phyloP scores from a whole-genome alignment of 2,329 filamentous ascomycete genomes.

The Cryphonectria carpinicola region DNA sequence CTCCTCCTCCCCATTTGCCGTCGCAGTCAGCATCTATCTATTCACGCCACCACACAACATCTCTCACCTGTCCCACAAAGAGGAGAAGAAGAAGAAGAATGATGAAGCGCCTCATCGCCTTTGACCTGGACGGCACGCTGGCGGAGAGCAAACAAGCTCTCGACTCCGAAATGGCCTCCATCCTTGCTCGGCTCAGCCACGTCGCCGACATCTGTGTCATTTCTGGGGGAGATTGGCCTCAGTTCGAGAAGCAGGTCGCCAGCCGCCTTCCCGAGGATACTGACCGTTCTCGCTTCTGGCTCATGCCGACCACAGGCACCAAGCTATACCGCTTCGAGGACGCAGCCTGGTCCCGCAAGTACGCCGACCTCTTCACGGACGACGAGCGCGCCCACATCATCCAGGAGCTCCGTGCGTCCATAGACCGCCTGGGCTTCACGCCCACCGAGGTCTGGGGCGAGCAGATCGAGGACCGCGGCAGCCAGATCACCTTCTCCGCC shows the following conservation, averaged over 20 bases:
- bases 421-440: constrained; percentile 42
- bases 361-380: constrained; percentile 44
- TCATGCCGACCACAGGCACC: constrained; percentile 48
- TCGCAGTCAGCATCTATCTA: not conserved
- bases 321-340: constrained; percentile 43
- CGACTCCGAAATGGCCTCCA: constrained; percentile 26
- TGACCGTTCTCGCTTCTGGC: constrained; percentile 44
- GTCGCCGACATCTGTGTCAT: constrained; percentile 46
- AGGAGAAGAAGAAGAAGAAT: too few species aligned
- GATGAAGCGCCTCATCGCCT: constrained; percentile 29
- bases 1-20: not conserved
- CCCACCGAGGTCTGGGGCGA: constrained; percentile 45
- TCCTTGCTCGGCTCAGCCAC: constrained; percentile 35
- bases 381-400: constrained; percentile 38
- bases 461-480: constrained; percentile 46
- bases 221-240: constrained; percentile 47
- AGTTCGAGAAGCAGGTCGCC: constrained; percentile 46
- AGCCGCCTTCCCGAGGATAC: constrained; percentile 41
- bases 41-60: not conserved
- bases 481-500: constrained; percentile 47
- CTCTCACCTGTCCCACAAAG: not conserved
- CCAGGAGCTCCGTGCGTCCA: constrained; percentile 40
- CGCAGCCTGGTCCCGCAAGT: constrained; percentile 39
- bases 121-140: constrained; percentile 29
- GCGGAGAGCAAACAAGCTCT: constrained; percentile 30